These are phyloP conservation scores for Epichloe bromicola DNA, from an alignment of 2,329 filamentous ascomycete species.

Conservation along the genomic window DNA sequence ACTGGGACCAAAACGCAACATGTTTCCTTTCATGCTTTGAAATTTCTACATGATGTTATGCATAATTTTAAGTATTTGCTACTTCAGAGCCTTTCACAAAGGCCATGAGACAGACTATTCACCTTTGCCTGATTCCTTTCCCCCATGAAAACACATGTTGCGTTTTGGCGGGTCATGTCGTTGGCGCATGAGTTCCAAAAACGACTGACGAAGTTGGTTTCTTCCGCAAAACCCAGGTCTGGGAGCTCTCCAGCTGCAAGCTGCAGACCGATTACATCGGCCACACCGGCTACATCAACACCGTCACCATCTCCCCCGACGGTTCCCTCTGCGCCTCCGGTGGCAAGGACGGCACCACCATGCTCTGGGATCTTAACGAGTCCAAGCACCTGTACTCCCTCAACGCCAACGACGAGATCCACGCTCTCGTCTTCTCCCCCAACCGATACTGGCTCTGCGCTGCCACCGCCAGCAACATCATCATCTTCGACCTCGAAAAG, in stretches of 20 bases:
- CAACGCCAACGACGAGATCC: slow-evolving; percentile 98
- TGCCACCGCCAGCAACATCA: slow-evolving; percentile 93
- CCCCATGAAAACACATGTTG: not conserved
- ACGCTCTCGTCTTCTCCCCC: slow-evolving; percentile 98
- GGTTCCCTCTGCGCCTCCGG: slow-evolving; percentile 97
- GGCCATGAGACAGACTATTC: slow-evolving; percentile 95
- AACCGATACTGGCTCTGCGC: slow-evolving; percentile 99
- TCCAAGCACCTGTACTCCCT: slow-evolving; percentile 99
- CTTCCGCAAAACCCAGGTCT: slow-evolving; percentile 58
- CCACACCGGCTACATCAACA: slow-evolving; percentile 99
- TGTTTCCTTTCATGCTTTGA: not conserved
- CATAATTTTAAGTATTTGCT: slow-evolving; percentile 95
- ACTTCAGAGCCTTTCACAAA: slow-evolving; percentile 83
- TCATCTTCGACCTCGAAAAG: slow-evolving; percentile 99
- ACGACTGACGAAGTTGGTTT: slow-evolving; percentile 4
- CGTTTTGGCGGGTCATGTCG: not conserved
- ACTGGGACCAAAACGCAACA: not conserved
- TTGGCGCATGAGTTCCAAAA: not conserved
- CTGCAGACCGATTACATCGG: slow-evolving; percentile 99
- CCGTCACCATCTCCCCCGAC: slow-evolving; percentile 97
- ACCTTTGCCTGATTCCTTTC: slow-evolving; percentile 65
- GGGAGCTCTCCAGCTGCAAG: slow-evolving; percentile 98
- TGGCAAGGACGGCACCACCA: slow-evolving; percentile 99
- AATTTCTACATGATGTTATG: slow-evolving; percentile 68
- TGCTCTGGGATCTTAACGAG: slow-evolving; percentile 99